A percentile compares a stretch with the other conserved stretches of the same genome.
phyloP scores from a whole-genome alignment of 805 yeast species.

The Candida bentonensis region DNA sequence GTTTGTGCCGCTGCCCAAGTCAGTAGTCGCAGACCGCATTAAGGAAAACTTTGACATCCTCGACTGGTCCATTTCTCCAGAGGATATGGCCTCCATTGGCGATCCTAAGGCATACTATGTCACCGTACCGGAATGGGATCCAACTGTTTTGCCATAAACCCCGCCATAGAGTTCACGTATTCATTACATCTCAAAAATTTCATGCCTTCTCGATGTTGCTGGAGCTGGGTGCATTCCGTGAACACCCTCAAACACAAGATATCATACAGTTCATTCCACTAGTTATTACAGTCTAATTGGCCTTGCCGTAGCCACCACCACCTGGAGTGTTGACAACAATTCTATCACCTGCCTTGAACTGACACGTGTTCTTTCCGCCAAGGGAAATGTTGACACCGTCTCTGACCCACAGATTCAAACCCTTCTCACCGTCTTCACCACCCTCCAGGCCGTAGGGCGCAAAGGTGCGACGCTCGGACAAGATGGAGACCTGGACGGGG shows the following conservation, averaged over 20 bases:
- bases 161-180: background rate
- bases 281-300: background rate
- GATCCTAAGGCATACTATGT: slow-evolving; percentile 18
- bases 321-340: slow-evolving; percentile 66
- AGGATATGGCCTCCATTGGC: slow-evolving; percentile 19
- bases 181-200: background rate
- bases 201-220: no score
- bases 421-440: slow-evolving; percentile 64
- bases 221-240: no score
- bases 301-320: slow-evolving; percentile 65
- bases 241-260: no score
- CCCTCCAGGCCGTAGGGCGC: slow-evolving; percentile 84
- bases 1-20: slow-evolving; percentile 59
- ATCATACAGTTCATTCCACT: no score
- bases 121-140: slow-evolving; percentile 24
- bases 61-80: slow-evolving; percentile 25
- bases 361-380: slow-evolving; percentile 60
- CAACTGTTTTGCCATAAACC: slow-evolving; percentile 11
- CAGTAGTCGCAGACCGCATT: slow-evolving; percentile 44
- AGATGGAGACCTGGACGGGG: slow-evolving; percentile 61
- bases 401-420: slow-evolving; percentile 36
- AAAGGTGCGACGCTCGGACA: slow-evolving; percentile 71
- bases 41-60: slow-evolving; percentile 40
- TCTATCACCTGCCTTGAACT: slow-evolving; percentile 47
- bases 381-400: slow-evolving; percentile 25